Conservation (phyloP, 2,329 filamentous ascomycete genomes). For the Fusarium chlamydosporum region DNA sequence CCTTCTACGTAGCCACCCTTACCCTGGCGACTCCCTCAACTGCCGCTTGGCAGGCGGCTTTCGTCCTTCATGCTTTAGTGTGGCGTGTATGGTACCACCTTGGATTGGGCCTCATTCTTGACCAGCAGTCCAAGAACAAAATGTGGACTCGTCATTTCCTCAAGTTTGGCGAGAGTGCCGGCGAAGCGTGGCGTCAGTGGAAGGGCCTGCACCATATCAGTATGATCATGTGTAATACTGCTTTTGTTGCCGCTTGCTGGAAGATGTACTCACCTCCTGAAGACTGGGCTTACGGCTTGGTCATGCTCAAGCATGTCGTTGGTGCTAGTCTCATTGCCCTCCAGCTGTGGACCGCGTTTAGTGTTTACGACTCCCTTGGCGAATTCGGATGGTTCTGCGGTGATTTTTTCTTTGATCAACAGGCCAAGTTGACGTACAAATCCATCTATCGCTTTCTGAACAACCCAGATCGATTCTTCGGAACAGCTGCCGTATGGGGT, state of each 20-base stretch:
- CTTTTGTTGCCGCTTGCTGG: slow-evolving; percentile 92
- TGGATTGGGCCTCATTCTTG: slow-evolving; percentile 87
- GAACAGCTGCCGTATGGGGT: slow-evolving; percentile 95
- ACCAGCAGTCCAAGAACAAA: slow-evolving; percentile 89
- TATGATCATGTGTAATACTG: slow-evolving; percentile 89
- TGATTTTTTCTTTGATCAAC: slow-evolving; percentile 96
- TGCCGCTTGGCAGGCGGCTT: slow-evolving; percentile 79
- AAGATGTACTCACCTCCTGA: slow-evolving; percentile 93
- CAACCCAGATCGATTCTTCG: slow-evolving; percentile 95
- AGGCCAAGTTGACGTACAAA: slow-evolving; percentile 90
- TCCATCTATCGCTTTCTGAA: slow-evolving; percentile 99
- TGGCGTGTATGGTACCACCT: slow-evolving; percentile 95
- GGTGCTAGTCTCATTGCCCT: slow-evolving; percentile 85
- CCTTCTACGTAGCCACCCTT: slow-evolving; percentile 80
- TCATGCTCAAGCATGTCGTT: slow-evolving; percentile 87
- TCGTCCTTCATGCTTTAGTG: slow-evolving; percentile 81
- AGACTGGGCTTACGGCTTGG: slow-evolving; percentile 90
- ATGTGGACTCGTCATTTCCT: slow-evolving; percentile 97
- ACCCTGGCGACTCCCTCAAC: slow-evolving; percentile 84
- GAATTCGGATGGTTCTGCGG: slow-evolving; percentile 99
- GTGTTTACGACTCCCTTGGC: slow-evolving; percentile 94
- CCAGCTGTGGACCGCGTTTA: slow-evolving; percentile 92
- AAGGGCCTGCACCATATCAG: slow-evolving; percentile 95
- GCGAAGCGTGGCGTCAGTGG: slow-evolving; percentile 98
- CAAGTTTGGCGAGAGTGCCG: slow-evolving; percentile 91